A percentile compares a stretch with the other conserved stretches of the same genome.
Conservation (phyloP, 768 basidiomycete species). For the Amanita inopinata region DNA sequence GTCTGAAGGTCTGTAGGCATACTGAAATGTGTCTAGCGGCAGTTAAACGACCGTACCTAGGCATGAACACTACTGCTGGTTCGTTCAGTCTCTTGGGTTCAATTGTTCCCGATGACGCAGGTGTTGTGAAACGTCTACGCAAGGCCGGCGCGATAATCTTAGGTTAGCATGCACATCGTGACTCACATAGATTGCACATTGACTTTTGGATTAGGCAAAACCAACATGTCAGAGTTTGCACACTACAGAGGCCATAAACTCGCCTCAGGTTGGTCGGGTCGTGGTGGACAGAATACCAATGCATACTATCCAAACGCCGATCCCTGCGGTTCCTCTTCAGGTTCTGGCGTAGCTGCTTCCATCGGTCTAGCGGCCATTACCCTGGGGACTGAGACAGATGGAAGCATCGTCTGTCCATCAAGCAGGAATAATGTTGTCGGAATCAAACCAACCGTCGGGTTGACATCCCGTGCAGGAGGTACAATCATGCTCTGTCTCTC, state of each 20-base stretch:
- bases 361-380: constrained; percentile 42
- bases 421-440: constrained; percentile 46
- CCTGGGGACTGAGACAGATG: constrained; percentile 42
- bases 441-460: constrained; percentile 51
- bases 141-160: constrained; percentile 36
- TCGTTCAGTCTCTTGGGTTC: constrained; percentile 33
- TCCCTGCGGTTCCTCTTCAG: constrained; percentile 50
- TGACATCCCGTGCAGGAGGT: constrained; percentile 54
- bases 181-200: neutral
- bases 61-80: constrained; percentile 38
- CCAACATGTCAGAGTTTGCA: constrained; percentile 47
- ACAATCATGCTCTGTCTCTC: neutral
- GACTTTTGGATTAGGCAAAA: constrained; percentile 32
- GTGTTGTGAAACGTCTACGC: constrained; percentile 32
- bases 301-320: constrained; percentile 42
- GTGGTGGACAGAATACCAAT: constrained; percentile 40
- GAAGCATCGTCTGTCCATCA: constrained; percentile 45
- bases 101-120: constrained; percentile 35
- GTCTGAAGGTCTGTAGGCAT: constrained; percentile 28
- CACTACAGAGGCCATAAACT: constrained; percentile 32
- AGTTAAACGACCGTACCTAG: constrained; percentile 14
- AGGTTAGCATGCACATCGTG: constrained; percentile 17
- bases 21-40: neutral
- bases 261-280: constrained; percentile 48
- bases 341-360: constrained; percentile 44